Conservation (phyloP, 208 protist genomes). For the Acanthamoeba lenticulata region DNA sequence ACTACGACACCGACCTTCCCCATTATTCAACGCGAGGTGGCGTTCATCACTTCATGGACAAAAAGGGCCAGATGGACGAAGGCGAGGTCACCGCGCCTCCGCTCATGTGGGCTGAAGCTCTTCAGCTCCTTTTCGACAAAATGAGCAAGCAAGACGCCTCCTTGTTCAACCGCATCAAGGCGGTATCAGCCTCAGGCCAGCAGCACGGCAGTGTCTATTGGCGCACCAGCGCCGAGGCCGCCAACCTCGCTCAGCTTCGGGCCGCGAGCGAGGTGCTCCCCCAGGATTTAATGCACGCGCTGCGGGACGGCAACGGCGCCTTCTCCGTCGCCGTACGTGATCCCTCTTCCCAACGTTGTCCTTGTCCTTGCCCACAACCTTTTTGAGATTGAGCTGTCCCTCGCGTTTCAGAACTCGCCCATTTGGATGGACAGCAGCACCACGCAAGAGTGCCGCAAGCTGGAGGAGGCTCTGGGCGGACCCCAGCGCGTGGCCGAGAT, state of each 20-base stretch:
- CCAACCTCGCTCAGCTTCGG: neutral
- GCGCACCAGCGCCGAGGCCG: conserved; percentile 63
- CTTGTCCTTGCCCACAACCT: neutral
- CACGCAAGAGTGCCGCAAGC: conserved; percentile 69
- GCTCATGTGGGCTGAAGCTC: conserved; percentile 72
- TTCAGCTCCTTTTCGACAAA: conserved; percentile 69
- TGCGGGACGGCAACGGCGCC: neutral
- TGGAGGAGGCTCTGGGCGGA: conserved; percentile 78
- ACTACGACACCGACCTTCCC: conserved; percentile 75
- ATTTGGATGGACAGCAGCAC: conserved; percentile 86
- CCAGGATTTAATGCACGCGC: neutral
- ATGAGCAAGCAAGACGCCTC: neutral
- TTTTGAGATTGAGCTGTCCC: too few relatives aligned
- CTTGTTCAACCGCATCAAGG: conserved; percentile 50
- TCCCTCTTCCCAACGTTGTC: neutral
- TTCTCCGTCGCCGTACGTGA: conserved; percentile 39
- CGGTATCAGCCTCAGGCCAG: conserved; percentile 71
- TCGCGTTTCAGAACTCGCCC: conserved; percentile 71
- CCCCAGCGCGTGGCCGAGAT: conserved; percentile 68
- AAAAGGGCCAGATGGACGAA: neutral
- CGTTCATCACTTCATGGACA: conserved; percentile 19
- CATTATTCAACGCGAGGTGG: conserved; percentile 53
- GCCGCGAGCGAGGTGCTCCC: neutral
- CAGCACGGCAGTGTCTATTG: conserved; percentile 83
- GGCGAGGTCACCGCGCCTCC: conserved; percentile 66